Evolutionary conservation across 768 basidiomycete genomes (phyloP).

Genomic region (Melanogaster broomeanus): DNA sequence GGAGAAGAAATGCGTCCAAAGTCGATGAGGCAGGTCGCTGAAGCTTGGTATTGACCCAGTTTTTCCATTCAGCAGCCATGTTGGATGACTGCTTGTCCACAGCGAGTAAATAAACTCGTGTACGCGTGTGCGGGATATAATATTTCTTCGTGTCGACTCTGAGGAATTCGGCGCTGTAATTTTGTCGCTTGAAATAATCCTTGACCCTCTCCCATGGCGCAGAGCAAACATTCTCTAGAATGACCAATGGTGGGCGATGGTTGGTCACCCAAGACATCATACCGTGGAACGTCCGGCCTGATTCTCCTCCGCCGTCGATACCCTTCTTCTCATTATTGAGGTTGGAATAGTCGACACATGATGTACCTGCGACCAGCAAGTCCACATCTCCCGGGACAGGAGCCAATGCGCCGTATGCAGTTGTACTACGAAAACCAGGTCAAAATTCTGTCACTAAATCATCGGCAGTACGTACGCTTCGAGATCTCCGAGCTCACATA

Average conservation of each 20-base stretch:
- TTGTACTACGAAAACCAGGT: constrained; percentile 55
- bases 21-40: constrained; percentile 86
- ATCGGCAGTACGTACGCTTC: constrained; percentile 61
- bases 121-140: constrained; percentile 95
- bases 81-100: constrained; percentile 62
- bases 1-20: constrained; percentile 88
- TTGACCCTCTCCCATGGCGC: constrained; percentile 87
- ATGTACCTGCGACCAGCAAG: constrained; percentile 90
- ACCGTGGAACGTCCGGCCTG: constrained; percentile 89
- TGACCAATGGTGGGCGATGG: constrained; percentile 87
- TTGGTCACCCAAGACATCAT: constrained; percentile 93
- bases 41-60: constrained; percentile 58
- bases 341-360: constrained; percentile 97
- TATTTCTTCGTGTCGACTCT: constrained; percentile 86
- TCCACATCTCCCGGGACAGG: constrained; percentile 91
- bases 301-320: constrained; percentile 88
- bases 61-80: constrained; percentile 71
- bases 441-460: background rate
- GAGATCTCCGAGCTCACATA: constrained; percentile 80
- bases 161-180: constrained; percentile 70
- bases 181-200: constrained; percentile 69
- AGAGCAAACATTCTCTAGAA: constrained; percentile 90
- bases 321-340: constrained; percentile 91
- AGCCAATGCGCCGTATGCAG: constrained; percentile 86
- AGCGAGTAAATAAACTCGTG: constrained; percentile 84